Evolutionary conservation across 2,329 filamentous ascomycete species (phyloP).

Genomic region (Aspergillus udagawae): DNA sequence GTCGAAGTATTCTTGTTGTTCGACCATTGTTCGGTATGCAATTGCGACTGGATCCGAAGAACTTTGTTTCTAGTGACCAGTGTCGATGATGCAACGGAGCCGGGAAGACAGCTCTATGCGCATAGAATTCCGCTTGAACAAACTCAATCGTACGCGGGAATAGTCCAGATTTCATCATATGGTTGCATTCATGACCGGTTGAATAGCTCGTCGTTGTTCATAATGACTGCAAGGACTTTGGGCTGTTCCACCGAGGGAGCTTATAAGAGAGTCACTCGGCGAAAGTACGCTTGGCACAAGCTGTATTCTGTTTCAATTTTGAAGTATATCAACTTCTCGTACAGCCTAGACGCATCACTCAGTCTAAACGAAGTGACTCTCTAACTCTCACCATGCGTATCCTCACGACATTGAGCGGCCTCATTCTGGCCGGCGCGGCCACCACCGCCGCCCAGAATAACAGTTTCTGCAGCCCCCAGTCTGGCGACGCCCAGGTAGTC

Average conservation of each 20-base stretch:
- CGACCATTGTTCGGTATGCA: not conserved
- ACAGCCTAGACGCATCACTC: not conserved
- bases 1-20: not conserved
- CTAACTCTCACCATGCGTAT: slow-evolving; percentile 15
- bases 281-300: not conserved
- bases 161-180: slow-evolving; percentile 17
- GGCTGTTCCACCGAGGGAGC: not conserved
- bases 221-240: not conserved
- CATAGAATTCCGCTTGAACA: not conserved
- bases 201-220: not conserved
- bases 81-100: slow-evolving; percentile 16
- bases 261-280: slow-evolving; percentile 7
- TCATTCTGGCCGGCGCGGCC: slow-evolving; percentile 16
- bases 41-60: not conserved
- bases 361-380: not conserved
- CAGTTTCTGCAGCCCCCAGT: slow-evolving; percentile 17
- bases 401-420: slow-evolving; percentile 12
- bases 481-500: slow-evolving; percentile 18
- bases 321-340: not conserved
- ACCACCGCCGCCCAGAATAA: slow-evolving; percentile 12
- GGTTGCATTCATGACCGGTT: slow-evolving; percentile 9
- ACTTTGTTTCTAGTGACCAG: slow-evolving; percentile 6
- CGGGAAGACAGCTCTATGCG: slow-evolving; percentile 4
- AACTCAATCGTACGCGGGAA: not conserved
- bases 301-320: not conserved